Percentiles rank a stretch among this genome's conserved stretches.
Conservation (phyloP, 2,329 filamentous ascomycete genomes). For the Talaromyces atroroseus region DNA sequence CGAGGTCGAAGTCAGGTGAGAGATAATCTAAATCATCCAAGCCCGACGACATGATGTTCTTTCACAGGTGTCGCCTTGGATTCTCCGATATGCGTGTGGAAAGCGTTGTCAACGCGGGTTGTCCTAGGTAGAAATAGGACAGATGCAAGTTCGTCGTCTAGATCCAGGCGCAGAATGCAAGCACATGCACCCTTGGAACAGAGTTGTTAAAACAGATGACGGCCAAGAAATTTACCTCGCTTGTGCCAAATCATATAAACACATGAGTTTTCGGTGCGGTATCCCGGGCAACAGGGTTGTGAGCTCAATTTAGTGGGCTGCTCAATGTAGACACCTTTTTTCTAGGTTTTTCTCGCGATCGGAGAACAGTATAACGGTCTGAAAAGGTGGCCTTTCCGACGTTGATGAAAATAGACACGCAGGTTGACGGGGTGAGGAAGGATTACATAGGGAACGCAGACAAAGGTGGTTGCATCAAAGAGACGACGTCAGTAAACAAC, state of each 20-base stretch:
- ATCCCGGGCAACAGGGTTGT: constrained; percentile 13
- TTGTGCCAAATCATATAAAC: constrained; percentile 4
- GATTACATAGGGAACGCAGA: background rate
- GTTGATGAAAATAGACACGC: background rate
- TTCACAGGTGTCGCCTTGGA: background rate
- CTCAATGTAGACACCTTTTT: background rate
- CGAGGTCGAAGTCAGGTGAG: constrained; percentile 77
- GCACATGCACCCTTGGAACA: background rate
- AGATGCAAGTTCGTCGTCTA: background rate
- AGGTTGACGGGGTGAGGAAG: background rate
- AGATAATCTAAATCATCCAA: constrained; percentile 72
- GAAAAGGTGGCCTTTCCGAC: background rate
- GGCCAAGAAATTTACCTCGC: constrained; percentile 1
- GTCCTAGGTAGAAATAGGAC: background rate
- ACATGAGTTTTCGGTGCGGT: constrained; percentile 5
- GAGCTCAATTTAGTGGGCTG: background rate
- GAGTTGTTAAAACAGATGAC: background rate
- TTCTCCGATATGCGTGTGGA: background rate
- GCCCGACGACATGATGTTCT: constrained; percentile 26
- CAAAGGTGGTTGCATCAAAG: background rate
- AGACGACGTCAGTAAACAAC: constrained; percentile 15
- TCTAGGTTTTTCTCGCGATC: background rate
- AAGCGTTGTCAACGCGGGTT: background rate
- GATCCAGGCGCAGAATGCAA: background rate
- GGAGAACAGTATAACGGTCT: background rate